phyloP scores from a whole-genome alignment of 1,284 basidiomycete species.

The Tylopilus sp. region DNA sequence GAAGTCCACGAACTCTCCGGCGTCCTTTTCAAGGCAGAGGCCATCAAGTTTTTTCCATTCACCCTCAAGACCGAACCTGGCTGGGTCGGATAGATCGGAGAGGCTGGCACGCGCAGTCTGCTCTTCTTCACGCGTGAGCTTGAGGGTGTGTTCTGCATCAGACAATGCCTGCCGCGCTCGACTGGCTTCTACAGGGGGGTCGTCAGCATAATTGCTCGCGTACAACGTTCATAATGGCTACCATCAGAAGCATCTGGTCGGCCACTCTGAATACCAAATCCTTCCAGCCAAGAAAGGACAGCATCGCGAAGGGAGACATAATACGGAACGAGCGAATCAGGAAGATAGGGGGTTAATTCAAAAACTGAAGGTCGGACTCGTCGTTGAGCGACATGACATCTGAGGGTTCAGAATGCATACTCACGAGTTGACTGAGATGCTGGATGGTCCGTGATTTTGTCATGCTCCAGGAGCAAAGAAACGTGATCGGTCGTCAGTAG shows the following conservation, averaged over 20 bases:
- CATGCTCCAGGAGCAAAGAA: constrained; percentile 70
- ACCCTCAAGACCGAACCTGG: constrained; percentile 76
- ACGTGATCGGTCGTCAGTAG: constrained; percentile 73
- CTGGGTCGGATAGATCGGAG: constrained; percentile 56
- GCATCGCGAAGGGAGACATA: constrained; percentile 71
- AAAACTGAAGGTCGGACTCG: constrained; percentile 54
- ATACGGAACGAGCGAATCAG: constrained; percentile 73
- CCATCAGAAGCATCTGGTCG: constrained; percentile 42
- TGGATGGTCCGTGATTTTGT: constrained; percentile 54
- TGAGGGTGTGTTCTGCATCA: constrained; percentile 56
- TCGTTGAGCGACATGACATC: constrained; percentile 6
- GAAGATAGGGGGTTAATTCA: constrained; percentile 81
- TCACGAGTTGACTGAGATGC: constrained; percentile 51
- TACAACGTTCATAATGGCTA: constrained; percentile 23
- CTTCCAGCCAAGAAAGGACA: constrained; percentile 62
- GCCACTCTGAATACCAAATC: constrained; percentile 57
- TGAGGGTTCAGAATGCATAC: constrained; percentile 22
- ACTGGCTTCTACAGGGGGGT: constrained; percentile 42
- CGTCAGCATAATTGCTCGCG: constrained; percentile 1
- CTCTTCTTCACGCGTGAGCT: constrained; percentile 44
- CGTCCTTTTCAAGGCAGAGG: constrained; percentile 76
- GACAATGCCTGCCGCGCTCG: constrained; percentile 63
- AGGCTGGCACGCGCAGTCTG: constrained; percentile 52
- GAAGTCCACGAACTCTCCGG: constrained; percentile 73
- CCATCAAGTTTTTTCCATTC: constrained; percentile 96